Conservation (phyloP, 495 filamentous ascomycete genomes). For the Bombardia bombarda region DNA sequence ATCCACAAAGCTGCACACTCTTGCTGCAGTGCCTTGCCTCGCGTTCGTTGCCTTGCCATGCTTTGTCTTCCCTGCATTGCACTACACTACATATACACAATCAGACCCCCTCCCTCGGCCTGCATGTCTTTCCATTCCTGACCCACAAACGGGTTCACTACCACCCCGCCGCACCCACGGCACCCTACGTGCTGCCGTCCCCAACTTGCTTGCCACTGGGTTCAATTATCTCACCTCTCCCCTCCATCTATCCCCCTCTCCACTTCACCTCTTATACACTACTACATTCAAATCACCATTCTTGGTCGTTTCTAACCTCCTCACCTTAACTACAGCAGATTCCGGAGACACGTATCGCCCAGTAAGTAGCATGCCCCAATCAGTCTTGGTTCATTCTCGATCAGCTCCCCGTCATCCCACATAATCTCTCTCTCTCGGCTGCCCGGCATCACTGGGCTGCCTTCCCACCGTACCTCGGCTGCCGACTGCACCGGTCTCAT, state of each 20-base stretch:
- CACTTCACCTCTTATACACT: too few relatives aligned
- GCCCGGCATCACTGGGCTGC: too few relatives aligned
- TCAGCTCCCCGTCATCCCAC: too few relatives aligned
- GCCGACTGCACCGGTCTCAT: too few relatives aligned
- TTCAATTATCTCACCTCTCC: slow-evolving; percentile 19
- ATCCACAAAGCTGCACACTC: slow-evolving; percentile 19
- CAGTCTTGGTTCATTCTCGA: not conserved
- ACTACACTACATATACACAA: too few relatives aligned
- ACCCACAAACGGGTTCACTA: slow-evolving; percentile 28
- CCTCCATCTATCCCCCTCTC: too few relatives aligned
- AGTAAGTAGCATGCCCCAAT: slow-evolving; percentile 31
- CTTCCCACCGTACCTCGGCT: too few relatives aligned
- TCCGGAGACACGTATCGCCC: slow-evolving; percentile 45
- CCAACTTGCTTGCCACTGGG: slow-evolving; percentile 26
- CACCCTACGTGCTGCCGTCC: slow-evolving; percentile 18
- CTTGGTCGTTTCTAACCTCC: slow-evolving; percentile 31
- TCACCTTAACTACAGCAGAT: slow-evolving; percentile 40
- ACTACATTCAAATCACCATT: too few relatives aligned
- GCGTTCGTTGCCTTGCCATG: slow-evolving; percentile 22
- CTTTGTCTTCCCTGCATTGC: slow-evolving; percentile 21
- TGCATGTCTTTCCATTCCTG: slow-evolving; percentile 35
- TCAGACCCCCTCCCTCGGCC: slow-evolving; percentile 25
- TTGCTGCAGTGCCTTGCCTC: slow-evolving; percentile 29
- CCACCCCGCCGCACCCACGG: slow-evolving; percentile 22
- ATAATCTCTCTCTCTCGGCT: too few relatives aligned